These are phyloP conservation scores for Sclerotinia borealis DNA, from an alignment of 2,329 filamentous ascomycete genomes.

Conservation along the genomic window DNA sequence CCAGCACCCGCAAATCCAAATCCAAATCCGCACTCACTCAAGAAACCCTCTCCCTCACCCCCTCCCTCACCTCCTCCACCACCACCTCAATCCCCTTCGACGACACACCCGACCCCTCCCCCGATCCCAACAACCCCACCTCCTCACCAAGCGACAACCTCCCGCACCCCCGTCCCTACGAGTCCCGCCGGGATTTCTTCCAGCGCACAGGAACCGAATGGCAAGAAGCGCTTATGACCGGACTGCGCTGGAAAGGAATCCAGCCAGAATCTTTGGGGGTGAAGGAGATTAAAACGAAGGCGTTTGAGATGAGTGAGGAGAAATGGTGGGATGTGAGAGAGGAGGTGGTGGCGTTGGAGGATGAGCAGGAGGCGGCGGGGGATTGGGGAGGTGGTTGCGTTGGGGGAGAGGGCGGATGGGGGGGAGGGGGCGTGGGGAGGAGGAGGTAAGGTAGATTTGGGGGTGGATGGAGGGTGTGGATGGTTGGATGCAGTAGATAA, in stretches of 20 bases:
- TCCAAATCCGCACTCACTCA: slow-evolving; percentile 55
- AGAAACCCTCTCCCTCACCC: slow-evolving; percentile 20
- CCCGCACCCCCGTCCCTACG: slow-evolving; percentile 52
- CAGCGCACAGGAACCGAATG: slow-evolving; percentile 79
- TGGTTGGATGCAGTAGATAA: background rate
- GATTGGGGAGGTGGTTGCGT: slow-evolving; percentile 87
- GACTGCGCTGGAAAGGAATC: slow-evolving; percentile 60
- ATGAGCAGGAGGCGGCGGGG: slow-evolving; percentile 81
- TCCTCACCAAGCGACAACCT: slow-evolving; percentile 27
- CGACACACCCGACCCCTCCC: slow-evolving; percentile 36
- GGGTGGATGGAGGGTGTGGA: background rate
- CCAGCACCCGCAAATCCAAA: slow-evolving; percentile 52
- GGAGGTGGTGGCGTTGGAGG: slow-evolving; percentile 84
- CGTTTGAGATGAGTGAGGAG: slow-evolving; percentile 86
- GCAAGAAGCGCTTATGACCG: slow-evolving; percentile 80
- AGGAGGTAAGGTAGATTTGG: slow-evolving; percentile 20
- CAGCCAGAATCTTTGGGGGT: slow-evolving; percentile 63
- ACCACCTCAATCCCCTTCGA: slow-evolving; percentile 51
- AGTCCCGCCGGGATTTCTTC: slow-evolving; percentile 88
- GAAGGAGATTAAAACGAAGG: slow-evolving; percentile 89
- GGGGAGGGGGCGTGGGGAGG: slow-evolving; percentile 22
- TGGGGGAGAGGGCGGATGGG: slow-evolving; percentile 43
- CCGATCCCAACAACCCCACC: no score
- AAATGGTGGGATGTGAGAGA: slow-evolving; percentile 99
- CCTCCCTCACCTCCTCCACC: slow-evolving; percentile 35